phyloP scores from a whole-genome alignment of 139 green algal genomes.

The Micractinium conductrix region DNA sequence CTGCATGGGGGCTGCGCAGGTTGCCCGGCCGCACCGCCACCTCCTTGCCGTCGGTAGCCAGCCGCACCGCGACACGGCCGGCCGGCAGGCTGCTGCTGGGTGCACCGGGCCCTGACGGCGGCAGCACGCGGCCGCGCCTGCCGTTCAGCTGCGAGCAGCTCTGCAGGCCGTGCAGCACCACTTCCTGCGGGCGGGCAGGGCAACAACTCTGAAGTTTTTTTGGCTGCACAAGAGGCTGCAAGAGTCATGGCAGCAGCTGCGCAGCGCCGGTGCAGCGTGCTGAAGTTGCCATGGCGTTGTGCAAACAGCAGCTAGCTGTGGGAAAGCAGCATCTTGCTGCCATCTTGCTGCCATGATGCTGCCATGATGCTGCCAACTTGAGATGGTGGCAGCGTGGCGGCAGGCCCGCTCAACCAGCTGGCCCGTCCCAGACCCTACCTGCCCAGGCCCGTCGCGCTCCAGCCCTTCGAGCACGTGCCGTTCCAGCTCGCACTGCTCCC shows the following conservation, averaged over 20 bases:
- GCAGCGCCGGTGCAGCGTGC: not conserved
- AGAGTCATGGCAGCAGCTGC: not conserved
- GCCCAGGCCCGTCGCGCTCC: not conserved
- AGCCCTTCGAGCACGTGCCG: not conserved
- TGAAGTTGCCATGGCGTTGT: not conserved
- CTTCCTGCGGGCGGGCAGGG: not conserved
- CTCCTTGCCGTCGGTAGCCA: not conserved
- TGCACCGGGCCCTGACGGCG: not conserved
- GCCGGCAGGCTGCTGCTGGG: not conserved
- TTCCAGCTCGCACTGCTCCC: constrained; percentile 12
- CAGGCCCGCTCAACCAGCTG: not conserved
- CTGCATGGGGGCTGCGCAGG: constrained; percentile 7
- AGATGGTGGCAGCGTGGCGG: not conserved
- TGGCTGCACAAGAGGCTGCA: not conserved
- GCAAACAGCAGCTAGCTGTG: not conserved
- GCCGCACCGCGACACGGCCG: not conserved
- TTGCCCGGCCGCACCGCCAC: not conserved
- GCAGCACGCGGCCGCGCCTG: constrained; percentile 1
- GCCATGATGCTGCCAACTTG: too few relatives aligned
- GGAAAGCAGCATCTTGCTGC: not conserved
- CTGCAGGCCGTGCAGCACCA: constrained; percentile 1
- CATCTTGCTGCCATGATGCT: too few relatives aligned
- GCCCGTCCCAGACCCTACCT: not conserved
- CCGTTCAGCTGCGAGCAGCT: constrained; percentile 10
- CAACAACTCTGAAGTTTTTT: not conserved